Base-by-base conservation (phyloP, 1,284 basidiomycete species). In the Serendipita sp. region DNA sequence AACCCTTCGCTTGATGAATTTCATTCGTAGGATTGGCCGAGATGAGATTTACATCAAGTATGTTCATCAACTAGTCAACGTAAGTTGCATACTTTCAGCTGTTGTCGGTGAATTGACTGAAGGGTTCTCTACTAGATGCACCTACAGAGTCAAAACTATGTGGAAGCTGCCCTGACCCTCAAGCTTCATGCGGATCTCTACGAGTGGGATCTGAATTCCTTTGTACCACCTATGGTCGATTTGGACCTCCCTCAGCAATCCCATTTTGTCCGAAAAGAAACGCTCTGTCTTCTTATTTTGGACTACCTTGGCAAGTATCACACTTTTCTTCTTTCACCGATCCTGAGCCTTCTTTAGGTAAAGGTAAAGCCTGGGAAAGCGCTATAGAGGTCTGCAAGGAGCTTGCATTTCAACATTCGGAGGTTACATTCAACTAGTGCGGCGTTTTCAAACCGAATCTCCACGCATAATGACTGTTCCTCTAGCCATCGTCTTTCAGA, bases 361-460 rank as follows among this genome's bases (percentile, higher is more conserved):
- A 93, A 73, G 95, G 94, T 1, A 93, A 95, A 70, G 93, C 95
- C 2, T 98, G 93, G 83, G 95, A 99, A 74, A 88, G 83, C 62
- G 93, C 93, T 1, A 84, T 96, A 61, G 89, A 92, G 65, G 88
- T 98, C 62, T 96, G 92, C 75, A 90, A 91, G 74, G 93, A 95
- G 68, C 76, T 96, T 10, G 85, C 85, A 10, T 80, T 78, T 65
- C 91, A 95, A 69, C 93, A 96, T 73, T 81, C 87, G 6, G 84
- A 84, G 70, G 79, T 89, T 41, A 93, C 92, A 1, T 96, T 90
- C 75, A 89, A 94, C 71, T 93, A 96, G 88, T 91, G 75, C 35
- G 85, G 72, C 35, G n/a, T 63, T 60, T 60, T 13, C 13, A 6
- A 13, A 41, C 13, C 38, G 38, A 5, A 63, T 63, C 66, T 63